Base-by-base conservation (phyloP, 2,329 filamentous ascomycete genomes). In the Curvularia spicifera region DNA sequence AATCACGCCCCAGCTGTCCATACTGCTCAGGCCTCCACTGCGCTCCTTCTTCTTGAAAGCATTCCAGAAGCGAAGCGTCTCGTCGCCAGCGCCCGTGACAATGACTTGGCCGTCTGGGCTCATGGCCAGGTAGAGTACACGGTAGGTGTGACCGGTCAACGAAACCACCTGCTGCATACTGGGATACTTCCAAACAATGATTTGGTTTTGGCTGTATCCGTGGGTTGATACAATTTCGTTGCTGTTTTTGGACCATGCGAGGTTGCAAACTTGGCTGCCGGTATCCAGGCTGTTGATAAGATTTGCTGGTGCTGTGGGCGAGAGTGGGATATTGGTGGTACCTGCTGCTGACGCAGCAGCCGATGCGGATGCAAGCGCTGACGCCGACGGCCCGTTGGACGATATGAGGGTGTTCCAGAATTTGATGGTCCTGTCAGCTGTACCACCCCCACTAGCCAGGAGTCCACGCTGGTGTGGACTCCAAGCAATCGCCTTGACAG, bases 151-250 rank as follows among this genome's bases (percentile, higher is more conserved):
- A 0, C 95, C 95, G 0, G 95, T 99, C 45, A 99, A 82, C 66
- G 91, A 96, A 40, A 92, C 94, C 8, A 99, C 93, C 76, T 98
- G 95, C 48, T 92, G 92, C 95, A 99, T 98, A 66, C 90, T 93
- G 1, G 95, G 95, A 73, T 99, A 99, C 74, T 99, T 99, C 95
- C 95, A 99, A 54, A 99, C 92, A 37, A 98, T 94, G 69, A 99
- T 97, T 77, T 98, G 95, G 76, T 99, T 97, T 74, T 99, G 95
- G 67, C 90, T 94, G 80, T 97, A 99, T 6, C 95, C 95, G 73
- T 99, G 95, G 0, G 95, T 99, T 50, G 90, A 94, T 53, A 99
- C 94, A 57, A 99, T 93, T 78, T 99, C 95, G 75, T 97, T 97
- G 7, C 92, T 97, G 77, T 97, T 97, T 73, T 96, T 96, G 18